Evolutionary conservation across 202 grass and related monocot species (phyloP).

Genomic region (Miscanthus sacchariflorus): DNA sequence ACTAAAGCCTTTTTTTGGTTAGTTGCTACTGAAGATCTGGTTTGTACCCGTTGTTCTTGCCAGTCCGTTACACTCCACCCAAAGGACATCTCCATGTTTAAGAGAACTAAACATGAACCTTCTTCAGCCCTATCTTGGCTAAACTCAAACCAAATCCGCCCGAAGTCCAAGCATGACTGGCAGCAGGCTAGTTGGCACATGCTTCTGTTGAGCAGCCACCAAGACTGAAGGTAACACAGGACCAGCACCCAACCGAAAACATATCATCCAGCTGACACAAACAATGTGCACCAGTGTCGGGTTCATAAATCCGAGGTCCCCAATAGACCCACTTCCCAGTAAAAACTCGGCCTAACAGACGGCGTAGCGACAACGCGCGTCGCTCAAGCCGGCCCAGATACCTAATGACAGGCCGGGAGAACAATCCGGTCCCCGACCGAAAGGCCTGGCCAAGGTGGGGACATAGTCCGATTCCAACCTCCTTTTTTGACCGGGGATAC

Average conservation of each 20-base stretch:
- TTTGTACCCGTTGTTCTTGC: neutral
- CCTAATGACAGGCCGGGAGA: too few species aligned
- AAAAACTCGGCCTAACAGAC: too few species aligned
- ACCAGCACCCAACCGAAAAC: constrained; percentile 19
- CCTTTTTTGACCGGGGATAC: too few species aligned
- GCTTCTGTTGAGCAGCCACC: constrained; percentile 9
- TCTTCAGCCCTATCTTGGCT: neutral
- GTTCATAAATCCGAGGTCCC: too few species aligned
- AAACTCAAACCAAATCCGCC: neutral
- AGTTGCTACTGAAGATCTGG: neutral
- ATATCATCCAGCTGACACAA: constrained; percentile 12
- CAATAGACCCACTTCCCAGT: too few species aligned
- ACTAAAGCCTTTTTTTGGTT: neutral
- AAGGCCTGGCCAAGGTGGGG: too few species aligned
- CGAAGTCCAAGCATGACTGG: neutral
- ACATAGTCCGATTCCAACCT: too few species aligned
- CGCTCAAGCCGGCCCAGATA: too few species aligned
- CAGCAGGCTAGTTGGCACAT: neutral
- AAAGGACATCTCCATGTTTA: neutral
- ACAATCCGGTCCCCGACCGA: too few species aligned
- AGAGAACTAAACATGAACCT: neutral
- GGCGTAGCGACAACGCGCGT: too few species aligned
- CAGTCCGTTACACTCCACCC: neutral
- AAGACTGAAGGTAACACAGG: neutral
- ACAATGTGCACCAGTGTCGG: neutral